These are phyloP conservation scores for Thalassiosira mediterranea DNA, from an alignment of 352 stramenopile species.

Conservation along the genomic window DNA sequence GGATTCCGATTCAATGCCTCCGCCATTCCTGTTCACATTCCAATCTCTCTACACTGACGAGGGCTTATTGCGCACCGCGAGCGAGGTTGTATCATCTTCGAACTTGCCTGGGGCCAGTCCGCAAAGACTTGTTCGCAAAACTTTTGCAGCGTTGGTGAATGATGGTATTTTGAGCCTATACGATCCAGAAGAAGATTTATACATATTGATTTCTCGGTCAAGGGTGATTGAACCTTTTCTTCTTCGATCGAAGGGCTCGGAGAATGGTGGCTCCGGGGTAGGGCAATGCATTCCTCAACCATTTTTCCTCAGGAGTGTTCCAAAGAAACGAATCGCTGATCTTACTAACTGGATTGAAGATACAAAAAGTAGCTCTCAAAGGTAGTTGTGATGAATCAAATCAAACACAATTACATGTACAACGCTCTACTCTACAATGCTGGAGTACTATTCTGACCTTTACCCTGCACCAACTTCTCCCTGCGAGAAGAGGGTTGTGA, in stretches of 20 bases:
- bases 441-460: too few relatives aligned
- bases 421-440: too few relatives aligned
- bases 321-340: slow-evolving; percentile 39
- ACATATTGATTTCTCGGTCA: slow-evolving; percentile 66
- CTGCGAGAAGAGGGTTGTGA: too few relatives aligned
- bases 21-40: slow-evolving; percentile 48
- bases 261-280: slow-evolving; percentile 7
- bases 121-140: slow-evolving; percentile 55
- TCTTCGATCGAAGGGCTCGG: slow-evolving; percentile 13
- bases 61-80: slow-evolving; percentile 25
- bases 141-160: slow-evolving; percentile 64
- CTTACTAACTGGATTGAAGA: too few relatives aligned
- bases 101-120: slow-evolving; percentile 37
- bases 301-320: slow-evolving; percentile 51
- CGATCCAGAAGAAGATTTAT: slow-evolving; percentile 63
- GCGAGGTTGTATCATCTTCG: slow-evolving; percentile 35
- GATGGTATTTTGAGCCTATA: slow-evolving; percentile 77
- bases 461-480: too few relatives aligned
- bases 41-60: slow-evolving; percentile 44
- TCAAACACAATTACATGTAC: too few relatives aligned
- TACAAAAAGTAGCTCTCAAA: too few relatives aligned
- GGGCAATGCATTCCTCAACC: slow-evolving; percentile 19
- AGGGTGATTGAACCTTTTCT: slow-evolving; percentile 68
- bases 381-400: too few relatives aligned
- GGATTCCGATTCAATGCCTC: slow-evolving; percentile 15